Conservation (phyloP, 352 stramenopile species). For the Pythium phragmiticola region DNA sequence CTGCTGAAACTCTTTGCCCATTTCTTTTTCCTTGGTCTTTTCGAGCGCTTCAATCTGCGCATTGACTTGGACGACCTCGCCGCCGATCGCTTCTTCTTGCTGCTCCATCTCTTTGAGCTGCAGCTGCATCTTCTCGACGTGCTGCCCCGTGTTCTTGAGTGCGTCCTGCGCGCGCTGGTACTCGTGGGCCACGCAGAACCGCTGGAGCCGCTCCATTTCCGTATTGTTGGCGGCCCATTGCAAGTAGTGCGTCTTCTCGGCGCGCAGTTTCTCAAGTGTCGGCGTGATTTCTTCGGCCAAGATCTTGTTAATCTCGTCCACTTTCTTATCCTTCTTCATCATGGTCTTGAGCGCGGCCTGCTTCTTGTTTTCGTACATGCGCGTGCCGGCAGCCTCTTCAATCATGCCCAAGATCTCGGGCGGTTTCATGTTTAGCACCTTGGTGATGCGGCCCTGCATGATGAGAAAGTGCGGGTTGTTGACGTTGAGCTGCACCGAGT, state of each 20-base stretch:
- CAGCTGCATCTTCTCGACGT: slow-evolving; percentile 90
- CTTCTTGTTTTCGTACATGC: slow-evolving; percentile 99
- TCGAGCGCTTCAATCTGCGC: slow-evolving; percentile 50
- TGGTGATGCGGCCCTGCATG: slow-evolving; percentile 99
- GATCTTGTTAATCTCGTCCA: slow-evolving; percentile 99
- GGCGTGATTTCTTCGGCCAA: slow-evolving; percentile 98
- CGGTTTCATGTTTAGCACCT: slow-evolving; percentile 99
- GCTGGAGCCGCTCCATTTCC: slow-evolving; percentile 96
- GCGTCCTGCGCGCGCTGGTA: slow-evolving; percentile 90
- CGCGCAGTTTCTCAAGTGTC: slow-evolving; percentile 96
- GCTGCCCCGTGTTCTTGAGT: slow-evolving; percentile 80
- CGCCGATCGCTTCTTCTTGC: slow-evolving; percentile 53
- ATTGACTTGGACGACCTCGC: slow-evolving; percentile 85
- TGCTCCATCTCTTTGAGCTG: slow-evolving; percentile 73
- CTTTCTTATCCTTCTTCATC: slow-evolving; percentile 99
- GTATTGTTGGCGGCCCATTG: slow-evolving; percentile 98
- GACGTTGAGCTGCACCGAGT: slow-evolving; percentile 99
- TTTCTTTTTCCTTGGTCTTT: slow-evolving; percentile 74
- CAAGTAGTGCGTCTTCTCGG: slow-evolving; percentile 97
- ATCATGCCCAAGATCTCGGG: slow-evolving; percentile 99
- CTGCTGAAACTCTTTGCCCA: slow-evolving; percentile 81
- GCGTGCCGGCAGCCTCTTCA: slow-evolving; percentile 98
- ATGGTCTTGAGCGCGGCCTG: slow-evolving; percentile 97
- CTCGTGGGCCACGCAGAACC: slow-evolving; percentile 97
- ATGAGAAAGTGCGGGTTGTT: slow-evolving; percentile 99